These are phyloP conservation scores for Hysterangium stoloniferum DNA, from an alignment of 768 basidiomycete genomes.

Conservation along the genomic window DNA sequence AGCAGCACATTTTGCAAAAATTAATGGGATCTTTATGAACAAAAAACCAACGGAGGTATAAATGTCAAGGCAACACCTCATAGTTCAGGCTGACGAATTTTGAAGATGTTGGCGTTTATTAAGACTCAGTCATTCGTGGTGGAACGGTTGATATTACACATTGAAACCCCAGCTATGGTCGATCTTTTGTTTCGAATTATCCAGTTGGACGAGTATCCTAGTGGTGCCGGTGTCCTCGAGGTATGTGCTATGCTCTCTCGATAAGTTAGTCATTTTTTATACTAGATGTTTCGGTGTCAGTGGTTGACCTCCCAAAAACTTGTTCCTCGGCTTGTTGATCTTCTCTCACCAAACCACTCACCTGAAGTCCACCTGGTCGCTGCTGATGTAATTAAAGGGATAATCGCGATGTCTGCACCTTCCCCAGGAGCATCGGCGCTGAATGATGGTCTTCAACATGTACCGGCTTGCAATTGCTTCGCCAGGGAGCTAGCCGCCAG, in stretches of 20 bases:
- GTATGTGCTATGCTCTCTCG: constrained; percentile 50
- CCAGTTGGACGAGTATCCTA: constrained; percentile 79
- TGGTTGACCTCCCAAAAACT: constrained; percentile 85
- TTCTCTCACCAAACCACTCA: constrained; percentile 72
- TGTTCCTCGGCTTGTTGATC: constrained; percentile 70
- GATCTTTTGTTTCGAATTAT: constrained; percentile 88
- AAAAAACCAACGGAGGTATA: constrained; percentile 86
- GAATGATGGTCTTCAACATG: constrained; percentile 59
- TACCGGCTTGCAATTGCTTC: constrained; percentile 76
- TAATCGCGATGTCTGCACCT: constrained; percentile 89
- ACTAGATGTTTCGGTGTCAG: constrained; percentile 35
- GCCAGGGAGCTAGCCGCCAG: constrained; percentile 78
- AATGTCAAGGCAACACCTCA: constrained; percentile 11
- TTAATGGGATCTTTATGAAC: constrained; percentile 79
- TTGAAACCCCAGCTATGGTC: constrained; percentile 85
- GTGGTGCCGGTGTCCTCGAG: constrained; percentile 77
- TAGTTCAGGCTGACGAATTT: not conserved
- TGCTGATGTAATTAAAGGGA: constrained; percentile 86
- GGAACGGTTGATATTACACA: constrained; percentile 73
- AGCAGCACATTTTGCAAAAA: constrained; percentile 90
- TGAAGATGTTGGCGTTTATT: constrained; percentile 89
- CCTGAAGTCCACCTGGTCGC: constrained; percentile 78
- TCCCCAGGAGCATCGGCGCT: constrained; percentile 65
- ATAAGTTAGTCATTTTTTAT: no score
- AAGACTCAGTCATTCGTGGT: constrained; percentile 75